Evolutionary conservation across 805 yeast species (phyloP).

Genomic region (Candida silvatica): DNA sequence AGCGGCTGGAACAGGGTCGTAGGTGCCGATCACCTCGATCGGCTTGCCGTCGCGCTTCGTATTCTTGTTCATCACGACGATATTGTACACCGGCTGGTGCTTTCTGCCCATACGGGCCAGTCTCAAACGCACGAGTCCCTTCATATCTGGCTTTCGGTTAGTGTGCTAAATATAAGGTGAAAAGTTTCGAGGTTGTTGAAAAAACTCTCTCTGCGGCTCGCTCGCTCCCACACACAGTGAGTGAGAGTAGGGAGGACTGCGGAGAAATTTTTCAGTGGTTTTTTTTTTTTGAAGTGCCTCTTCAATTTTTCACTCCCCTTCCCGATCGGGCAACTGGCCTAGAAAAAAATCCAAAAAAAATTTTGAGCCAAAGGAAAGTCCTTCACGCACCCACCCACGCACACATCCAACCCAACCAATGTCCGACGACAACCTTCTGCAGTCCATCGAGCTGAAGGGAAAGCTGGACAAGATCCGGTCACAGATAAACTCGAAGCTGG

Average conservation of each 20-base stretch:
- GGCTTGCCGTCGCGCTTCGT: slow-evolving; percentile 86
- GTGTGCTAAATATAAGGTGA: background rate
- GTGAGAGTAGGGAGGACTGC: background rate
- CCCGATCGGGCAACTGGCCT: too few species aligned
- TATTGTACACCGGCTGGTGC: slow-evolving; percentile 82
- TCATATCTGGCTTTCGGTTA: slow-evolving; percentile 34
- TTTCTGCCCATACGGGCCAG: slow-evolving; percentile 89
- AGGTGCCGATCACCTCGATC: slow-evolving; percentile 91
- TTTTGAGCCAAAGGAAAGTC: background rate
- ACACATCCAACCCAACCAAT: background rate
- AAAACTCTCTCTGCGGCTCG: slow-evolving; percentile 3
- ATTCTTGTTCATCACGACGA: slow-evolving; percentile 72
- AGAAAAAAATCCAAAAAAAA: slow-evolving; percentile 1
- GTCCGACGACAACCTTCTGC: background rate
- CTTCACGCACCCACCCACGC: slow-evolving; percentile 1
- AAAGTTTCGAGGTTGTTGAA: too few species aligned
- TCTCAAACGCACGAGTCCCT: slow-evolving; percentile 78
- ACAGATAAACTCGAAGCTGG: slow-evolving; percentile 72
- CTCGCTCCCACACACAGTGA: background rate
- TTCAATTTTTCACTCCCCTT: too few species aligned
- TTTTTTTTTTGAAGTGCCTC: too few species aligned
- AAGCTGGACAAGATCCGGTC: slow-evolving; percentile 59
- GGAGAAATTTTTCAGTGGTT: too few species aligned
- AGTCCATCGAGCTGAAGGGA: slow-evolving; percentile 34
- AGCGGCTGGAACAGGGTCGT: slow-evolving; percentile 75